Evolutionary conservation across 1,139 yeast species (phyloP), one percentile per base, ranked within the genome.

Genomic region (Taphrina deformans): DNA sequence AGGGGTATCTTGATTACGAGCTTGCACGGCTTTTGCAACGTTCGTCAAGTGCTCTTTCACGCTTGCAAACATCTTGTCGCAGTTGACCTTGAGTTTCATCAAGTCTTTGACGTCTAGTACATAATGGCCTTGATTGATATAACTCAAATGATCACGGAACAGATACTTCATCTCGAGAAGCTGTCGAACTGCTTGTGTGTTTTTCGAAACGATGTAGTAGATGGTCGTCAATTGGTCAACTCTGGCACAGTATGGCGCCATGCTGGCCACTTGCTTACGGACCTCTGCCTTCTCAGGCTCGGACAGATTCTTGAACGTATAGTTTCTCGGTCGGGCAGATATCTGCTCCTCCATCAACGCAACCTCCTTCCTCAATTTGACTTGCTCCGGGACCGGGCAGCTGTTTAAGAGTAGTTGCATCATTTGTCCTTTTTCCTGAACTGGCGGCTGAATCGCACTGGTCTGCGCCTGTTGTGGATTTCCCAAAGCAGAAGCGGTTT

Each of bases 111-210:
- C 63, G 27, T 59, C 56, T 3, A 59, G 56, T 14, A 52, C 55
- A 31, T 50, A 59, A 10, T 21, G 24, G 10, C 46, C 63, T 38
- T 50, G 63, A 7, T 24, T 23, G 35, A 38, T 51, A 14, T 31
- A 52, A 27, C 29, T 59, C 21, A 59, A 26, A 12, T 59, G 63
- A 14, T 59, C 63, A 10, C 55, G 33, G 51, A 59, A 59, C n/a
- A 59, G 56, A 23, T 59, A 59, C 56, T 59, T 59, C 63, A 59
- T 50, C 56, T 59, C 63, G 23, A 59, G 33, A 31, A 59, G 38
- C n/a, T 59, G 63, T 31, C 51, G 48, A 38, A 50, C 56, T 27
- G 55, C 56, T 26, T 48, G 63, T 31, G 51, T 50, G 40, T 59
- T 59, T 35, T 50, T 59, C 21, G 63, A 48, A 18, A 59, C 63